These are phyloP conservation scores for Trametes maxima DNA, from an alignment of 768 basidiomycete genomes.

Conservation along the genomic window DNA sequence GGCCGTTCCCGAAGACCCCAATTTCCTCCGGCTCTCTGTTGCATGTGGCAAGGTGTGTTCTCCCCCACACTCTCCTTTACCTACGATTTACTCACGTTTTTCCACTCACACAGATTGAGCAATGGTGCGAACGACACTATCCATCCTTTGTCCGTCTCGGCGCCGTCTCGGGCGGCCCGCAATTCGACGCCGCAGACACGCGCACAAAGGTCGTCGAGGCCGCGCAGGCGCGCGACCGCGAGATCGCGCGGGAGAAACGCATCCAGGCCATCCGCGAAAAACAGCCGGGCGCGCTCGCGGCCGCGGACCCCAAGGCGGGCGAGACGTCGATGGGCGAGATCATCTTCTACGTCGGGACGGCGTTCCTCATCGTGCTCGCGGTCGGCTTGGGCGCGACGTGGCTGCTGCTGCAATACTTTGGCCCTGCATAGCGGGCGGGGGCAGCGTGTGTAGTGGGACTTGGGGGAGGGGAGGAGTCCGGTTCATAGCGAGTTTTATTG, in stretches of 20 bases:
- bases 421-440: neutral
- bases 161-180: constrained; percentile 10
- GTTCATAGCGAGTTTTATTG: neutral
- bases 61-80: neutral
- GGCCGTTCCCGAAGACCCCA: constrained; percentile 80
- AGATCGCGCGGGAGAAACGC: constrained; percentile 35
- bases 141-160: constrained; percentile 77
- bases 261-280: constrained; percentile 24
- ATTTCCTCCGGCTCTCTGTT: constrained; percentile 79
- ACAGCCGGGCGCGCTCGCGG: neutral
- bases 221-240: constrained; percentile 46
- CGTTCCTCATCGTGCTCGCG: constrained; percentile 31
- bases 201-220: constrained; percentile 52
- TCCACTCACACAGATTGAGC: constrained; percentile 65
- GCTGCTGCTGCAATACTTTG: constrained; percentile 25
- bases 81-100: constrained; percentile 7
- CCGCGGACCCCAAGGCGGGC: neutral
- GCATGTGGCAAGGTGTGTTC: constrained; percentile 71
- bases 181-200: constrained; percentile 54
- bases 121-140: constrained; percentile 92
- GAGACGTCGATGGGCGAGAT: constrained; percentile 28
- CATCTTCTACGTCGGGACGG: constrained; percentile 32
- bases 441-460: neutral
- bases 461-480: neutral
- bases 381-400: constrained; percentile 32